Evolutionary conservation across 805 yeast species (phyloP), one percentile per base, ranked within the genome.

Genomic region (Pichia occidentalis): DNA sequence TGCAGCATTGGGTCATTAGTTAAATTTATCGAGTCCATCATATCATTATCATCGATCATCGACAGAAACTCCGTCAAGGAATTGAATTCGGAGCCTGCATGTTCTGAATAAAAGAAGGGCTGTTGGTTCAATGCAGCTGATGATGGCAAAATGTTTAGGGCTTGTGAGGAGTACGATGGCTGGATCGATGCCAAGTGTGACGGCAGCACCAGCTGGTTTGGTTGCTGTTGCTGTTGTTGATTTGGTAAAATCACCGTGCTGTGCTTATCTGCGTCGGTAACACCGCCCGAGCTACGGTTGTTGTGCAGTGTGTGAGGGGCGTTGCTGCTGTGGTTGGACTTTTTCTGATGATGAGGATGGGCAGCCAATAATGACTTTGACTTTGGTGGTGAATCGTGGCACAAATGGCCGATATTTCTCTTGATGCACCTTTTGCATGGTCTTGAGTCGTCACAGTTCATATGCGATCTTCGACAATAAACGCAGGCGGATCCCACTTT

Each of bases 81-180:
- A 45, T 86, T 78, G 54, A 88, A 87, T 60, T 88, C 97, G 16
- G 92, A 80, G 2, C 95, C 95, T 0, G 92, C 95, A 55, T 87
- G 94, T 51, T 87, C 95, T 0, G 95, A 83, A 46, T 77, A 81
- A 62, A 87, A 87, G 41, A 82, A 75, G 0, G 95, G 92, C 45
- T 78, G 84, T 42, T 78, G 85, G 48, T 71, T 61, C n/a, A 61
- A 44, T 4, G 59, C 38, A 0, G 54, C 39, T 9, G 57, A 36
- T 1, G 56, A 40, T 7, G 48, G 45, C 26, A 21, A 13, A 2
- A 14, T 4, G 26, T 19, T 31, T 16, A 13, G 29, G 10, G 19
- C 16, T 16, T 20, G 36, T 11, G 26, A 14, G 5, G 34, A 22
- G 25, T 30, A 21, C 7, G 27, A 36, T 24, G 29, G 29, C n/a